Evolutionary conservation across 1,284 basidiomycete species (phyloP).

Genomic region (Trichosporon sp.): DNA sequence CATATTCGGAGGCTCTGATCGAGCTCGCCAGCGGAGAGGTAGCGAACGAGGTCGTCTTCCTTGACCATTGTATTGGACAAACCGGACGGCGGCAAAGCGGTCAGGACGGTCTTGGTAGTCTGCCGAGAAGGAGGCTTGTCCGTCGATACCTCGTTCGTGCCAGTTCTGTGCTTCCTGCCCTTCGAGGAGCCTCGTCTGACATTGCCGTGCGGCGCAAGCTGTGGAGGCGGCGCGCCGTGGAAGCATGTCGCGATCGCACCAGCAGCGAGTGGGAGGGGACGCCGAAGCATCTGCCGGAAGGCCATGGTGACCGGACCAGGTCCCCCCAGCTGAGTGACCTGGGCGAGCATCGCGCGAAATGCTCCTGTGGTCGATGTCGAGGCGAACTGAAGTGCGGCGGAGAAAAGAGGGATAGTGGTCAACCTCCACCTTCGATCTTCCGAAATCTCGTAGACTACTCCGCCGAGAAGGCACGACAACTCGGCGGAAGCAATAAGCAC

Average conservation of each 20-base stretch:
- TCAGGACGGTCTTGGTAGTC: background rate
- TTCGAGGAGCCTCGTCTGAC: background rate
- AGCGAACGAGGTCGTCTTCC: background rate
- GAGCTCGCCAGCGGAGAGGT: background rate
- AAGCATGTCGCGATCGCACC: background rate
- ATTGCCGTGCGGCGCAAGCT: background rate
- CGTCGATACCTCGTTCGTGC: background rate
- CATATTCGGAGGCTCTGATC: background rate
- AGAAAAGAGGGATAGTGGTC: background rate
- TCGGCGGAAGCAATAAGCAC: too few species aligned
- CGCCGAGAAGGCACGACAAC: too few species aligned
- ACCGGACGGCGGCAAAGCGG: background rate
- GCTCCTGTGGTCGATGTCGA: background rate
- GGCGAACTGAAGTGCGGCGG: background rate
- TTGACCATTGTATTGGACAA: background rate
- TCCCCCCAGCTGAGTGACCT: background rate
- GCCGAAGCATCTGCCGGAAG: background rate
- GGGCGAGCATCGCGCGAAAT: background rate
- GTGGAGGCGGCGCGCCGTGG: background rate
- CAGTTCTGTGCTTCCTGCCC: background rate
- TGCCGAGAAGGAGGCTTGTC: background rate
- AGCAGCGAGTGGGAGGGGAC: background rate
- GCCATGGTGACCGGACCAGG: background rate
- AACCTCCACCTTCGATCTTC: background rate
- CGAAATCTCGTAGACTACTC: background rate